These are phyloP conservation scores for Xylariaceae sp. DNA, from an alignment of 2,329 filamentous ascomycete species.

Conservation along the genomic window DNA sequence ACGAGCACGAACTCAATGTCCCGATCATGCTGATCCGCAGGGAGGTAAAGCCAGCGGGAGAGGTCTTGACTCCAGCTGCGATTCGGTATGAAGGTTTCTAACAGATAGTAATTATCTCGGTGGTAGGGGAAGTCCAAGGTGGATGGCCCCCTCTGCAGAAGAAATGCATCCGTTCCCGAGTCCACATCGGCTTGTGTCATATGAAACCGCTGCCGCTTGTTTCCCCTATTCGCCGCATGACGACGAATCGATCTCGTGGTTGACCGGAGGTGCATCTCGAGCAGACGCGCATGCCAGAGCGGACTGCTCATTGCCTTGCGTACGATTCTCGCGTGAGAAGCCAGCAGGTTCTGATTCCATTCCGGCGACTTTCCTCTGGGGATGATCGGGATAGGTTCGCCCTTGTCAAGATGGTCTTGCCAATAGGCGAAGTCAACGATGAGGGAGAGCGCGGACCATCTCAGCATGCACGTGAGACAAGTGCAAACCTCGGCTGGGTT, in stretches of 20 bases:
- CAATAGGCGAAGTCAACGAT: constrained; percentile 53
- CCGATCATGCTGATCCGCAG: constrained; percentile 34
- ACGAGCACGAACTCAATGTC: constrained; percentile 32
- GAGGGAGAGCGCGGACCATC: constrained; percentile 52
- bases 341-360: constrained; percentile 46
- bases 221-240: constrained; percentile 45
- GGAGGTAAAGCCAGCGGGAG: constrained; percentile 44
- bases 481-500: constrained; percentile 47
- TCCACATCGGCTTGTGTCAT: constrained; percentile 42
- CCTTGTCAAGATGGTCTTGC: constrained; percentile 45
- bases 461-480: constrained; percentile 50
- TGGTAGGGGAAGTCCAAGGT: constrained; percentile 49
- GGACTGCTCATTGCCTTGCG: constrained; percentile 40
- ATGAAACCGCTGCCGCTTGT: constrained; percentile 38
- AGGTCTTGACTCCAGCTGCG: constrained; percentile 45
- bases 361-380: constrained; percentile 39
- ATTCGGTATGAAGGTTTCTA: constrained; percentile 53
- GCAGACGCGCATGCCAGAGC: constrained; percentile 45
- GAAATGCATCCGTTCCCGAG: constrained; percentile 44
- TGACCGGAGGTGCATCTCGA: constrained; percentile 43
- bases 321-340: constrained; percentile 39
- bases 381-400: constrained; percentile 48
- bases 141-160: constrained; percentile 45
- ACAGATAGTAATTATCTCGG: constrained; percentile 54
- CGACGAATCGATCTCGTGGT: constrained; percentile 41